Percentiles rank a stretch among this genome's conserved stretches.
Conservation (phyloP, 2,329 filamentous ascomycete genomes). For the Coniochaeta hoffmannii region DNA sequence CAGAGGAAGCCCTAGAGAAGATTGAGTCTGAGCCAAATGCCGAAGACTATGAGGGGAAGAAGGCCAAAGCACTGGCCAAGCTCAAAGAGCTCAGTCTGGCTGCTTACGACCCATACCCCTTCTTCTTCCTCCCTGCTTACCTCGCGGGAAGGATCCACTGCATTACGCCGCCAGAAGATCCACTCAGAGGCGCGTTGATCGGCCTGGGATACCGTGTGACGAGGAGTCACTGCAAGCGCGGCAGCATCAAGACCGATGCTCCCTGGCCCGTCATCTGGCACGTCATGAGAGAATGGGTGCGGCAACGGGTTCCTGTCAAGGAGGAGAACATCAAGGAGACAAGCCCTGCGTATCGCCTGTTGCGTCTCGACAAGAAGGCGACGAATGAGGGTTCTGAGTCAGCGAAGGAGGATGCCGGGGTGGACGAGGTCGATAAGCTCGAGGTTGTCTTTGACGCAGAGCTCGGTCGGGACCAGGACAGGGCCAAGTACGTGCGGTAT, state of each 20-base stretch:
- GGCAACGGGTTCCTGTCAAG: constrained; percentile 73
- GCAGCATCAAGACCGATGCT: constrained; percentile 89
- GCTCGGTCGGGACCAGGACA: constrained; percentile 62
- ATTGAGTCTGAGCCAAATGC: constrained; percentile 13
- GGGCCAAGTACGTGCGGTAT: constrained; percentile 71
- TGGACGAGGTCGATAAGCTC: constrained; percentile 22
- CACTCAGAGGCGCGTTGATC: constrained; percentile 72
- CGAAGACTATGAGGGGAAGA: constrained; percentile 27
- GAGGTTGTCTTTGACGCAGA: constrained; percentile 65
- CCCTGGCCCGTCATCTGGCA: constrained; percentile 89
- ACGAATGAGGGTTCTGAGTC: constrained; percentile 28
- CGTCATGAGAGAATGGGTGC: constrained; percentile 85
- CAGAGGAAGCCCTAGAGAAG: constrained; percentile 9
- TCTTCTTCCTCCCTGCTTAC: constrained; percentile 74
- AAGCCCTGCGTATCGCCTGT: constrained; percentile 65
- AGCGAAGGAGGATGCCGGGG: constrained; percentile 15
- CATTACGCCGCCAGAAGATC: constrained; percentile 68
- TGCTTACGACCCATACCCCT: constrained; percentile 65
- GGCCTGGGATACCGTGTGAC: constrained; percentile 76
- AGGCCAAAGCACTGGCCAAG: constrained; percentile 16
- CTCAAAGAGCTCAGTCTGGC: constrained; percentile 46
- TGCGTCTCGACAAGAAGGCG: constrained; percentile 35
- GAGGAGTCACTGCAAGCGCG: constrained; percentile 81
- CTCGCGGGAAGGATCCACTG: constrained; percentile 74
- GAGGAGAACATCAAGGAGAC: constrained; percentile 60